Conservation (phyloP, 2,329 filamentous ascomycete genomes). For the Plenodomus lindquistii region DNA sequence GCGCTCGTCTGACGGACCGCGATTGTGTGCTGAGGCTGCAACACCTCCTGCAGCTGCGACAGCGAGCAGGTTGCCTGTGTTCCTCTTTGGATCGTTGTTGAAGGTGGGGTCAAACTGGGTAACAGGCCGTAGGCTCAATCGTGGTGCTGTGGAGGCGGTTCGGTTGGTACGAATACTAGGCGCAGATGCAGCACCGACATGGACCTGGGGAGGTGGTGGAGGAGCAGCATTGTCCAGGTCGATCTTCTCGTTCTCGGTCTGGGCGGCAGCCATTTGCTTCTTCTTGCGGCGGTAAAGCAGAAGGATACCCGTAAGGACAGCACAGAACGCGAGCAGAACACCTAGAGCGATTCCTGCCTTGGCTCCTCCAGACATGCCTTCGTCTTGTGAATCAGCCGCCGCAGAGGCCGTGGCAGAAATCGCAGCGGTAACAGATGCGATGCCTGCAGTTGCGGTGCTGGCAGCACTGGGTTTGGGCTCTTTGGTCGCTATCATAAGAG, state of each 20-base stretch:
- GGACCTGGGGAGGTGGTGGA: conserved; percentile 32
- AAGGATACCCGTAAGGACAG: conserved; percentile 69
- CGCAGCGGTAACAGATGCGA: conserved; percentile 28
- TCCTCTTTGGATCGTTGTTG: conserved; percentile 47
- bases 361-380: conserved; percentile 51
- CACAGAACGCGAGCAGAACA: conserved; percentile 69
- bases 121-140: conserved; percentile 80
- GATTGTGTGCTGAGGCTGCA: conserved; percentile 18
- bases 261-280: conserved; percentile 55
- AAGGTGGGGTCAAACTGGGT: conserved; percentile 80
- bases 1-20: conserved; percentile 14
- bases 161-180: conserved; percentile 49
- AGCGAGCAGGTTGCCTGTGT: conserved; percentile 40
- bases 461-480: conserved; percentile 21
- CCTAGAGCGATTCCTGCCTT: conserved; percentile 88
- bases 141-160: conserved; percentile 66
- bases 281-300: conserved; percentile 76
- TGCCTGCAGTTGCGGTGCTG: conserved; percentile 17
- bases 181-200: conserved; percentile 12
- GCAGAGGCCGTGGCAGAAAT: conserved; percentile 29
- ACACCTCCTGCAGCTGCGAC: conserved; percentile 35
- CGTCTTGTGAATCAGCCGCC: conserved; percentile 18
- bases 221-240: conserved; percentile 32
- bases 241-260: conserved; percentile 48
- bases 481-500: conserved; percentile 34